Evolutionary conservation across 192 early-diverging fungal genomes (phyloP), one percentile per base, ranked within the genome.

Genomic region (Coemansia sp.): DNA sequence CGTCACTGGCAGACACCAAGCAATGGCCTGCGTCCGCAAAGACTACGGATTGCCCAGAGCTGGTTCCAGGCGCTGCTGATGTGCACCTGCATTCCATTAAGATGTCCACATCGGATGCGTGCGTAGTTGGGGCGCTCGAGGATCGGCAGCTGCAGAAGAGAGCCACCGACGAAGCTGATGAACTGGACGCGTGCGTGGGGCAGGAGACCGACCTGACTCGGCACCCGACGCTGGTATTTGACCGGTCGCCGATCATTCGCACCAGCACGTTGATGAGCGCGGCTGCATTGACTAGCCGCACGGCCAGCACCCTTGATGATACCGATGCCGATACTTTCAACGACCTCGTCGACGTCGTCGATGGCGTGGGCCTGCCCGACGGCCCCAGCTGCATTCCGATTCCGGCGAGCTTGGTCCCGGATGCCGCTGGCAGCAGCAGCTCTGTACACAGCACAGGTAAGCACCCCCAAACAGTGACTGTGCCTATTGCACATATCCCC

Each of bases 171-270:
- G 36, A 40, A 16, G 31, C 16, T 21, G 35, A 5, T 28, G 33
- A 20, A 33, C 10, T 32, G 18, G 46, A 44, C 27, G 16, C 14
- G 14, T 44, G 34, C 19, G 17, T 17, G 14, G 38, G 21, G 7
- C 49, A 40, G 12, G n/a, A 35, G 2, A 47, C 28, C 25, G 60
- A 62, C 22, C 16, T 47, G 33, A 44, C 54, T 3, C 36, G 69
- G 22, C 69, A 72, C 25, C 69, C 62, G 17, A 72, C 69, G 4
- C 35, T 72, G 30, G 49, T 72, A 13, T 72, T 72, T 28, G 63
- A 65, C 42, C 48, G 37, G 37, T 65, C 69, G 19, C 62, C 69
- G n/a, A 57, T 65, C 16, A 32, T 65, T 18, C 39, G 54, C 7
- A 21, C 58, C 11, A 61, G 63, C 25, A 27, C 46, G 37, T 54